Evolutionary conservation across 768 basidiomycete species (phyloP), one percentile per base, ranked within the genome.

Genomic region (Nidula microcarpa): DNA sequence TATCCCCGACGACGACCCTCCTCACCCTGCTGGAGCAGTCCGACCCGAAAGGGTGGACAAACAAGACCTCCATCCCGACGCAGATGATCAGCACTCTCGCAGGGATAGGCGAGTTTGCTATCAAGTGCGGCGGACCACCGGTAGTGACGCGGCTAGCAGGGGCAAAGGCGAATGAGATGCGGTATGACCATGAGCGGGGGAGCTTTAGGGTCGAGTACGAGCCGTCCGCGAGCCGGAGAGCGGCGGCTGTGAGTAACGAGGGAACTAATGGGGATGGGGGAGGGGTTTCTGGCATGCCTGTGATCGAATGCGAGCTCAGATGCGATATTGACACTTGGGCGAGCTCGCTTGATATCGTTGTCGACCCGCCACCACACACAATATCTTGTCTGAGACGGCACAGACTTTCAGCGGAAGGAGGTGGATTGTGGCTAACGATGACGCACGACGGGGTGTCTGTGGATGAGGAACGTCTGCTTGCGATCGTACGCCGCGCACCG

Each of bases 11-110:
- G 2, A 98, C 97, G 1, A 97, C 95, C 0, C 82, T 91, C 9
- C 84, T 99, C 55, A 97, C 94, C 0, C 74, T 99, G 1, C 80
- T 99, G 4, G 96, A 98, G 63, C 97, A 98, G 68, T 94, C 92
- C 9, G 96, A 99, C 66, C 94, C 94, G 5, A 92, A 95, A 68
- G 94, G 94, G 45, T 98, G 96, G 95, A 86, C 92, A 5, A 94
- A 91, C 71, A 98, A 98, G 68, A 84, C 86, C 0, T 90, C 91
- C 10, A 94, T 96, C 49, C 96, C 95, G 1, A 87, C 86, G n/a
- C 86, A 94, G 60, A 96, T 98, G 92, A 86, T 96, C 62, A 81
- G 82, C 39, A 80, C 86, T 1, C 73, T 98, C 0, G 92, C 94
- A 0, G 95, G 95, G 1, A 87, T 97, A 8, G 94, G 97, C 17